These are phyloP conservation scores for Ceratocystis ficicola DNA, from an alignment of 2,329 filamentous ascomycete genomes.

Conservation along the genomic window DNA sequence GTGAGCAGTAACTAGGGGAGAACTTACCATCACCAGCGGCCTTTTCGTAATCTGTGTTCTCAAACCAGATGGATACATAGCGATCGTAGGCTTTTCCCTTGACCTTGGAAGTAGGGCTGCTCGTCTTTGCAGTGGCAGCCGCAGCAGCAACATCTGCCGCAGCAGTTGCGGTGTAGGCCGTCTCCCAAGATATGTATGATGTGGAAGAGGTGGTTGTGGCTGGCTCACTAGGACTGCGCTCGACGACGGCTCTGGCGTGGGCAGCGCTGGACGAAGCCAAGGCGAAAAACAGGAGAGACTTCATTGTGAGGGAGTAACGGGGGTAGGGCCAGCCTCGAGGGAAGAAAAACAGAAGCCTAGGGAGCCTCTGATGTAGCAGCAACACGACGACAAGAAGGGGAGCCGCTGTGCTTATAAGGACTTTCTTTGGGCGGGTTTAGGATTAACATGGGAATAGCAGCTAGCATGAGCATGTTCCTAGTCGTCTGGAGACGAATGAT, in stretches of 20 bases:
- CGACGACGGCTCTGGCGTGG: background rate
- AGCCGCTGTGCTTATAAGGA: no score
- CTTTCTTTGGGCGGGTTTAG: no score
- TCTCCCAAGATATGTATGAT: slow-evolving; percentile 7
- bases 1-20: no score
- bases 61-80: slow-evolving; percentile 61
- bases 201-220: slow-evolving; percentile 11
- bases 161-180: background rate
- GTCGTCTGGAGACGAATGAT: no score
- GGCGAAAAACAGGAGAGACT: background rate
- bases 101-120: slow-evolving; percentile 50
- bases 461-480: no score
- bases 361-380: background rate
- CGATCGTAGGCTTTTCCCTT: slow-evolving; percentile 62
- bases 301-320: background rate
- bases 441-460: no score
- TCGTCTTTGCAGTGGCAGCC: slow-evolving; percentile 41
- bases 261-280: slow-evolving; percentile 22
- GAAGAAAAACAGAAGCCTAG: background rate
- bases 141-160: slow-evolving; percentile 4
- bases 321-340: background rate
- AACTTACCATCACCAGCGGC: slow-evolving; percentile 48
- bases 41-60: slow-evolving; percentile 60
- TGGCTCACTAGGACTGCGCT: no score
- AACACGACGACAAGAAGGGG: no score